A percentile compares a stretch with the other conserved stretches of the same genome.
These are phyloP conservation scores for Ilex asprella DNA, from an alignment of 257 asterid species.

Conservation along the genomic window DNA sequence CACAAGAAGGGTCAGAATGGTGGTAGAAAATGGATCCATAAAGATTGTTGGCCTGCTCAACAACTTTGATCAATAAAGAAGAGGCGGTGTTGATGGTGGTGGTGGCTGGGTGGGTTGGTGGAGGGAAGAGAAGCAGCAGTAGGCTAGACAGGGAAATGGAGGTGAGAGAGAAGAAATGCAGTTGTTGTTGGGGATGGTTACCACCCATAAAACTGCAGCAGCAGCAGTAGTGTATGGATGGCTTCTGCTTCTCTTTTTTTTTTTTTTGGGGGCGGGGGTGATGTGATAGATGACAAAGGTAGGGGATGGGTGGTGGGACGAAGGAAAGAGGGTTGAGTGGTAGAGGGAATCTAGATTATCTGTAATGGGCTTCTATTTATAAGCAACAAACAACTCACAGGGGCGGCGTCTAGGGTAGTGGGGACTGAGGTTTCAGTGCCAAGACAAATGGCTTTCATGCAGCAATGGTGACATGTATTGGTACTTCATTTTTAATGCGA, in stretches of 20 bases:
- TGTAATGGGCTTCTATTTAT: conserved; percentile 1
- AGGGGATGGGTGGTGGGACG: background rate
- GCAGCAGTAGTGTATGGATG: background rate
- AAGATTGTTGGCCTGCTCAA: background rate
- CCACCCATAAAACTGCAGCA: conserved; percentile 11
- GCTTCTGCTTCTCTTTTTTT: too few species aligned
- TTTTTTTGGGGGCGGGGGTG: background rate
- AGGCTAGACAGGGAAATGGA: too few species aligned
- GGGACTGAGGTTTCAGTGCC: background rate
- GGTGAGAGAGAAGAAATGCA: background rate
- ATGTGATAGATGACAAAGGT: background rate
- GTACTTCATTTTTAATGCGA: background rate
- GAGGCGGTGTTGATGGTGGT: background rate
- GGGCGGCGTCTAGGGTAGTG: background rate
- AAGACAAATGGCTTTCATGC: conserved; percentile 21
- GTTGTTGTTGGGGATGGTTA: background rate
- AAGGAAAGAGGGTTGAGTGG: conserved; percentile 5
- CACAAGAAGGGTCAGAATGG: conserved; percentile 11
- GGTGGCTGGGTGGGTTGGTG: background rate
- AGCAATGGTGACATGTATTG: conserved; percentile 5
- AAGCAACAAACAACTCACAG: background rate
- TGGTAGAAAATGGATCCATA: conserved; percentile 9
- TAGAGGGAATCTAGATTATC: background rate
- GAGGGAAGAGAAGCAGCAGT: background rate
- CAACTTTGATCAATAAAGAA: background rate